Conservation (phyloP, 805 yeast genomes). For the Teunomyces kruisii region DNA sequence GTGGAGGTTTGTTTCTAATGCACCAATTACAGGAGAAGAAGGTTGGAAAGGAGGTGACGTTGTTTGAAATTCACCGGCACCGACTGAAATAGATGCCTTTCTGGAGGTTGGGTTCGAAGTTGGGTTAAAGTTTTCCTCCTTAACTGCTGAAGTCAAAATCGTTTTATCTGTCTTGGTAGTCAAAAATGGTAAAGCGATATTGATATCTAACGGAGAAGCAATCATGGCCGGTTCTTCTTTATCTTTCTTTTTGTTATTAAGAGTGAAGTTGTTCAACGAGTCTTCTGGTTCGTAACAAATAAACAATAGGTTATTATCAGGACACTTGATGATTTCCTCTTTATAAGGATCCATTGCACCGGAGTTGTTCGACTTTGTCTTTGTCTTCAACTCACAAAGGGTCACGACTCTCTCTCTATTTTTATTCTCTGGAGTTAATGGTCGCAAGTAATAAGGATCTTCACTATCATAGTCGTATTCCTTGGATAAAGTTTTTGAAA, state of each 20-base stretch:
- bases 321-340: constrained; percentile 60
- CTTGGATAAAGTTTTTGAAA: constrained; percentile 51
- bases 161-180: constrained; percentile 38
- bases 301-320: constrained; percentile 60
- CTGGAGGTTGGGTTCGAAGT: constrained; percentile 20
- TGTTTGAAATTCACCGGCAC: constrained; percentile 3
- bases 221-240: constrained; percentile 20
- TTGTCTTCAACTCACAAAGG: constrained; percentile 64
- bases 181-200: constrained; percentile 43
- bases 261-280: constrained; percentile 8
- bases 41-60: constrained; percentile 15
- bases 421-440: constrained; percentile 6
- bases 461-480: constrained; percentile 53
- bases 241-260: constrained; percentile 17
- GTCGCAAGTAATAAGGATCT: constrained; percentile 18
- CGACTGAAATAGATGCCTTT: constrained; percentile 25
- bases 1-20: constrained; percentile 35
- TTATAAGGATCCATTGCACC: constrained; percentile 45
- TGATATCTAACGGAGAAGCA: constrained; percentile 44
- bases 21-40: constrained; percentile 38
- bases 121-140: constrained; percentile 6
- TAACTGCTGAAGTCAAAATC: constrained; percentile 19
- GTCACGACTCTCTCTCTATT: constrained; percentile 53
- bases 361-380: constrained; percentile 28
- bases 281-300: constrained; percentile 47